Conservation (phyloP, 371 early-diverging fungal species). For the Mucor lusitanicus region DNA sequence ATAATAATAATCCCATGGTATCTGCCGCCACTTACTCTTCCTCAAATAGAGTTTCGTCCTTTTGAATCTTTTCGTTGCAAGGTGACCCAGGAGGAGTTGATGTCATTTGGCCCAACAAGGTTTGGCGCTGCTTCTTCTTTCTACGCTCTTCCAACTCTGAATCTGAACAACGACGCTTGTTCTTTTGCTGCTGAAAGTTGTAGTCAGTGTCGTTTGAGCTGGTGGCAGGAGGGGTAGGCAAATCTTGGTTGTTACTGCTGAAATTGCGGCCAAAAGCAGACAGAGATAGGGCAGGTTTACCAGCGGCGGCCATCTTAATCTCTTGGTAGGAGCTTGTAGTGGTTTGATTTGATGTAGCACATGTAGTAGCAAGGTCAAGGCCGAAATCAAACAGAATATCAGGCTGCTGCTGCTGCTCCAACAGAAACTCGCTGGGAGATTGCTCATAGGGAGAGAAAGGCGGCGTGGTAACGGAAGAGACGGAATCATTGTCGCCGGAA, state of each 20-base stretch:
- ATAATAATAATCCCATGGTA: neutral
- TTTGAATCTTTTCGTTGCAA: neutral
- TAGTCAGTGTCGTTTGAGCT: neutral
- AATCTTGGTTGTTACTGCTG: neutral
- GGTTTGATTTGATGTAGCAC: slow-evolving; percentile 5
- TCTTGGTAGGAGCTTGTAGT: slow-evolving; percentile 21
- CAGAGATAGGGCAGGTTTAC: neutral
- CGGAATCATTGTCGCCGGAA: slow-evolving; percentile 26
- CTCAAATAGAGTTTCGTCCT: slow-evolving; percentile 8
- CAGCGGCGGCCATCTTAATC: slow-evolving; percentile 10
- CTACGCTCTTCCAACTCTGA: slow-evolving; percentile 21
- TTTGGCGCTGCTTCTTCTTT: slow-evolving; percentile 19
- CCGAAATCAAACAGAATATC: slow-evolving; percentile 25
- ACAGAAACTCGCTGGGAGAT: slow-evolving; percentile 11
- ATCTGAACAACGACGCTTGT: slow-evolving; percentile 28
- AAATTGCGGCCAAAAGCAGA: neutral
- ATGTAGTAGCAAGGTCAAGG: slow-evolving; percentile 21
- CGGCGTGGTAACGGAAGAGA: slow-evolving; percentile 15
- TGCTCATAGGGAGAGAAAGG: slow-evolving; percentile 14
- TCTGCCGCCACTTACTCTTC: slow-evolving; percentile 3
- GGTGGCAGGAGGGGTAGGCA: slow-evolving; percentile 15
- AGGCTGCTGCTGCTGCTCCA: neutral
- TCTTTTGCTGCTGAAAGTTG: slow-evolving; percentile 8
- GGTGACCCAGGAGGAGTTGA: slow-evolving; percentile 9
- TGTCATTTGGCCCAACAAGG: neutral